Percentiles rank a stretch among this genome's conserved stretches.
These are phyloP conservation scores for Pythium phragmitis DNA, from an alignment of 352 stramenopile species.

Conservation along the genomic window DNA sequence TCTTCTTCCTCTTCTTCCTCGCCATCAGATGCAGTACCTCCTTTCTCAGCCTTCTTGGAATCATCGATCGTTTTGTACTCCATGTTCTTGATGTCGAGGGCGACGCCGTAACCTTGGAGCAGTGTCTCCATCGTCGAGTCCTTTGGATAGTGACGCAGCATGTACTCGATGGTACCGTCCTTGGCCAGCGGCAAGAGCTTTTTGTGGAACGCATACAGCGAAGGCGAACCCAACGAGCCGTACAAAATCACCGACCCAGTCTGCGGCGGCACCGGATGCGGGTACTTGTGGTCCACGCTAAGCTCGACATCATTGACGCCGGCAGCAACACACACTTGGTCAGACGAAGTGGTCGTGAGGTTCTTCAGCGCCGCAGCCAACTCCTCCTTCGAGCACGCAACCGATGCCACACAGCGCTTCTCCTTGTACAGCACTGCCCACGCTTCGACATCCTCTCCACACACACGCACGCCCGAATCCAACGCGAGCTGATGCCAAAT, in stretches of 20 bases:
- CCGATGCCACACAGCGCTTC: constrained; percentile 52
- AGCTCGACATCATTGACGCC: constrained; percentile 71
- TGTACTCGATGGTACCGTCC: constrained; percentile 68
- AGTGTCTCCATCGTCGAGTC: constrained; percentile 70
- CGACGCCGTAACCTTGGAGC: constrained; percentile 91
- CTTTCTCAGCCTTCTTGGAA: constrained; percentile 52
- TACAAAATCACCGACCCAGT: constrained; percentile 77
- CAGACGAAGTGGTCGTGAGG: constrained; percentile 20
- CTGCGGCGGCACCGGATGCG: constrained; percentile 30
- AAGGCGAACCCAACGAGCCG: constrained; percentile 62
- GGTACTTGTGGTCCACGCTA: constrained; percentile 73
- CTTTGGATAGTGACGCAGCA: constrained; percentile 76
- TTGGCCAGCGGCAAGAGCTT: constrained; percentile 59
- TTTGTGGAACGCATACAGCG: constrained; percentile 73
- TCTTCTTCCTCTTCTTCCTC: constrained; percentile 41
- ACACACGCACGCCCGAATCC: constrained; percentile 64
- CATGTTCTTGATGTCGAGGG: constrained; percentile 96
- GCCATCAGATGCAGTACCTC: constrained; percentile 9
- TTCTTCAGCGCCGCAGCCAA: constrained; percentile 29
- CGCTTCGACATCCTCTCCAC: constrained; percentile 45
- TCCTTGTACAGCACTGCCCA: constrained; percentile 80
- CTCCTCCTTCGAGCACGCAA: constrained; percentile 53
- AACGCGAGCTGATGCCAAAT: constrained; percentile 40
- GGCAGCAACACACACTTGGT: constrained; percentile 53
- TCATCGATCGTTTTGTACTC: constrained; percentile 97